Evolutionary conservation across 1,139 yeast species (phyloP).

Genomic region (Lodderomyces theae): DNA sequence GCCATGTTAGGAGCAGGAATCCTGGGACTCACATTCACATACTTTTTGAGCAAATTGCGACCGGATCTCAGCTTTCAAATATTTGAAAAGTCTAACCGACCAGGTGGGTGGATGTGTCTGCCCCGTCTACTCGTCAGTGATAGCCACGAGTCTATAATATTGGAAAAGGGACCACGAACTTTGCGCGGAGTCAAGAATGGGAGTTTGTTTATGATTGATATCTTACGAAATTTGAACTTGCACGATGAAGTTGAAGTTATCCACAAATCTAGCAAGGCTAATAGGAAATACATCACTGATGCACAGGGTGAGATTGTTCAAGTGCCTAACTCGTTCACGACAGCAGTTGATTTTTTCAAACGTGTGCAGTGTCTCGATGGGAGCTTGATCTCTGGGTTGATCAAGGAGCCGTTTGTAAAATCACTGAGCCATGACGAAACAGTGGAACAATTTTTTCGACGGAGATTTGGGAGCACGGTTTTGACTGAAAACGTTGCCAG

Average conservation of each 20-base stretch:
- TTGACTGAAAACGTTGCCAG: slow-evolving; percentile 67
- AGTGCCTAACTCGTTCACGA: slow-evolving; percentile 47
- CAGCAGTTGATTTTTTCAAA: slow-evolving; percentile 39
- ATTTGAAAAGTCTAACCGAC: slow-evolving; percentile 50
- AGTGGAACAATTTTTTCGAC: slow-evolving; percentile 59
- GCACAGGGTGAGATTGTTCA: slow-evolving; percentile 40
- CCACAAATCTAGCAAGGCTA: slow-evolving; percentile 49
- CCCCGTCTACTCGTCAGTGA: slow-evolving; percentile 8
- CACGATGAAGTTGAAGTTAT: slow-evolving; percentile 49
- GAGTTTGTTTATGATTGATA: slow-evolving; percentile 58
- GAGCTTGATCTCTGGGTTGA: slow-evolving; percentile 28
- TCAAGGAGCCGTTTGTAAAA: slow-evolving; percentile 43
- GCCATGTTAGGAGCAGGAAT: slow-evolving; percentile 86
- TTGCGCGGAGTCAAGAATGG: slow-evolving; percentile 70
- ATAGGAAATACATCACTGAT: slow-evolving; percentile 57
- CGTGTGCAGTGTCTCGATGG: slow-evolving; percentile 16
- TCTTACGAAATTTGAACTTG: slow-evolving; percentile 43
- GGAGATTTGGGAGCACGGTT: slow-evolving; percentile 62
- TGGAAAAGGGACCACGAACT: slow-evolving; percentile 79
- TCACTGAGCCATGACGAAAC: slow-evolving; percentile 56
- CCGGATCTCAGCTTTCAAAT: slow-evolving; percentile 69
- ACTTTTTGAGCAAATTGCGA: slow-evolving; percentile 63
- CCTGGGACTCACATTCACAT: slow-evolving; percentile 79
- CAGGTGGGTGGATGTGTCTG: slow-evolving; percentile 84
- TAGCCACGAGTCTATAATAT: slow-evolving; percentile 20